Conservation (phyloP, 2,329 filamentous ascomycete genomes). For the Monascus ruber region DNA sequence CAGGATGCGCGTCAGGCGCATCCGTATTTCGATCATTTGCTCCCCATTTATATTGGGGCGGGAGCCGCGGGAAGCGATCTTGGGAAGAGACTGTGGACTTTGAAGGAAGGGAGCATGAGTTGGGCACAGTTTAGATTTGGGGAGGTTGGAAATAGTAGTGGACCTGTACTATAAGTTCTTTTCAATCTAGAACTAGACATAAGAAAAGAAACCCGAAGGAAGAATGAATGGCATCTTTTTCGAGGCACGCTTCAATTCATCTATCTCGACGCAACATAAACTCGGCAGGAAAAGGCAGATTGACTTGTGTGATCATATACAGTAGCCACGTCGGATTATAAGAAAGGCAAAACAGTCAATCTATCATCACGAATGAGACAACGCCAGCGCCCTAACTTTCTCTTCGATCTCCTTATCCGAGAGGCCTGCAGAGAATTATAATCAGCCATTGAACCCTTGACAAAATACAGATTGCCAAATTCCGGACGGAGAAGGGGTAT, state of each 20-base stretch:
- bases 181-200: no score
- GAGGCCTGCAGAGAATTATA: constrained; percentile 38
- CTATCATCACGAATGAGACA: constrained; percentile 15
- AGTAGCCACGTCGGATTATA: no score
- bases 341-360: no score
- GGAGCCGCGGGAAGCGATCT: constrained; percentile 42
- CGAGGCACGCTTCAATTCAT: no score
- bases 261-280: no score
- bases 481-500: background rate
- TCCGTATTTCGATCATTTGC: constrained; percentile 52
- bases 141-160: no score
- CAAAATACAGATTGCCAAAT: background rate
- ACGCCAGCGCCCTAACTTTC: constrained; percentile 53
- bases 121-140: constrained; percentile 47
- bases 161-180: no score
- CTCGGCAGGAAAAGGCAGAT: no score
- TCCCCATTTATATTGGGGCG: constrained; percentile 48
- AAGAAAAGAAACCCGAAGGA: no score
- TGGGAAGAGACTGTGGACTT: constrained; percentile 38
- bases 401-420: constrained; percentile 61
- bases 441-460: constrained; percentile 1
- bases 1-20: constrained; percentile 49
- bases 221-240: no score
- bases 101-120: constrained; percentile 41
- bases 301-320: no score